Conservation (phyloP, 2,329 filamentous ascomycete genomes). For the Ophiostoma ips region DNA sequence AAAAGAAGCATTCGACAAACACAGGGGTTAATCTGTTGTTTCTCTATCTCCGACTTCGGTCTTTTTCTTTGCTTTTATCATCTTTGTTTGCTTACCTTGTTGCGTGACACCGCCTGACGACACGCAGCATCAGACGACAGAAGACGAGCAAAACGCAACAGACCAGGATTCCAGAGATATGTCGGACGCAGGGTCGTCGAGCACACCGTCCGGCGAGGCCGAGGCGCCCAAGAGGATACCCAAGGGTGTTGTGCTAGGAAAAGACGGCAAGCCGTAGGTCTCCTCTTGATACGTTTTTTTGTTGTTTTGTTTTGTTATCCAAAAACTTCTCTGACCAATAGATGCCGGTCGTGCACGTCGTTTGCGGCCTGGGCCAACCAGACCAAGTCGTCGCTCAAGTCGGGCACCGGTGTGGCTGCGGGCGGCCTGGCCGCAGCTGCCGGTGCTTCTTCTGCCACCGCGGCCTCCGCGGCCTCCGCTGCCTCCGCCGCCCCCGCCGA, state of each 20-base stretch:
- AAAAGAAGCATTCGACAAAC: too few relatives aligned
- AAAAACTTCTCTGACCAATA: slow-evolving; percentile 43
- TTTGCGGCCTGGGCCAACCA: slow-evolving; percentile 48
- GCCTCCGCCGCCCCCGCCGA: slow-evolving; percentile 37
- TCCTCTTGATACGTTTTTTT: too few relatives aligned
- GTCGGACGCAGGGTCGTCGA: slow-evolving; percentile 19
- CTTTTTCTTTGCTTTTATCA: too few relatives aligned
- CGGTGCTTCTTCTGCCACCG: slow-evolving; percentile 7
- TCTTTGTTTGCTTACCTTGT: too few relatives aligned
- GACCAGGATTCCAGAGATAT: background rate
- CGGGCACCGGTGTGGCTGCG: slow-evolving; percentile 17
- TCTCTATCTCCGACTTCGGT: background rate
- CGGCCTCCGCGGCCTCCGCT: slow-evolving; percentile 16
- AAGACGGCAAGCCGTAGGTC: slow-evolving; percentile 66
- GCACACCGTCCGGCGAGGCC: slow-evolving; percentile 15
- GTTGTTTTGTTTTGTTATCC: background rate
- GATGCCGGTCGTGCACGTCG: slow-evolving; percentile 59
- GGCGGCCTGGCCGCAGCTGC: slow-evolving; percentile 15
- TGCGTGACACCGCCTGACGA: too few relatives aligned
- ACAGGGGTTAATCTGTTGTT: too few relatives aligned
- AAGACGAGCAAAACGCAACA: background rate
- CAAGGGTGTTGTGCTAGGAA: slow-evolving; percentile 61
- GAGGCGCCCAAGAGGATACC: slow-evolving; percentile 41
- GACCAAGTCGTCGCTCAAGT: slow-evolving; percentile 29
- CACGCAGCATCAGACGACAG: background rate